Conservation (phyloP, 1,284 basidiomycete species). For the Moesziomyces globuligerus region DNA sequence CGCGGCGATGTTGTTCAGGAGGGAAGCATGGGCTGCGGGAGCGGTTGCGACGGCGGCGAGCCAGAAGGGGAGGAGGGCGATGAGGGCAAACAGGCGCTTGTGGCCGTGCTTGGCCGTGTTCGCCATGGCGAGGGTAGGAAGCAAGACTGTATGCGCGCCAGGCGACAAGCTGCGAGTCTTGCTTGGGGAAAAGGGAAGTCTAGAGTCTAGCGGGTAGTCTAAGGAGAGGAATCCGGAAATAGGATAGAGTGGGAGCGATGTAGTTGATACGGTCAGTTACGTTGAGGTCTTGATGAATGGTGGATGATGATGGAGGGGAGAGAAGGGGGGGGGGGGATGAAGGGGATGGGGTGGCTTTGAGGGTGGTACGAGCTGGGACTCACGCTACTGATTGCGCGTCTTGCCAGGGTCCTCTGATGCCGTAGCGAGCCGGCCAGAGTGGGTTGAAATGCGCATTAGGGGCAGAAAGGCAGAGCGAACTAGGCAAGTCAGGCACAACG, state of each 20-base stretch:
- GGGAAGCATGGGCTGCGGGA: slow-evolving; percentile 16
- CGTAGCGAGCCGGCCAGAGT: no score
- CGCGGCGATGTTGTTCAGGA: slow-evolving; percentile 11
- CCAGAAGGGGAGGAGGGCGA: slow-evolving; percentile 49
- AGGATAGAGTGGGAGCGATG: no score
- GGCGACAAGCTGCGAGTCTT: not conserved
- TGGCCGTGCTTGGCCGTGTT: slow-evolving; percentile 18
- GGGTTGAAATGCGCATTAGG: no score
- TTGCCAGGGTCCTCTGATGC: not conserved
- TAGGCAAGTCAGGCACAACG: no score
- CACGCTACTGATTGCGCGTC: not conserved
- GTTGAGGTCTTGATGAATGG: no score
- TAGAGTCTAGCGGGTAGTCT: no score
- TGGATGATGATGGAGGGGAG: no score
- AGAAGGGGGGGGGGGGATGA: no score
- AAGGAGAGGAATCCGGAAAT: no score
- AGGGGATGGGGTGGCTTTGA: not conserved
- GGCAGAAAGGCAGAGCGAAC: no score
- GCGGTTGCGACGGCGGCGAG: slow-evolving; percentile 24
- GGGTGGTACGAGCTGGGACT: not conserved
- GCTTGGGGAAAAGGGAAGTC: no score
- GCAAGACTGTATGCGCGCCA: not conserved
- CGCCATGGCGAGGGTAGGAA: slow-evolving; percentile 29
- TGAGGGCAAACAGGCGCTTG: slow-evolving; percentile 43
- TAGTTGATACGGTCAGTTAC: no score